Conservation (phyloP, 2,329 filamentous ascomycete species). For the Colletotrichum lentis region DNA sequence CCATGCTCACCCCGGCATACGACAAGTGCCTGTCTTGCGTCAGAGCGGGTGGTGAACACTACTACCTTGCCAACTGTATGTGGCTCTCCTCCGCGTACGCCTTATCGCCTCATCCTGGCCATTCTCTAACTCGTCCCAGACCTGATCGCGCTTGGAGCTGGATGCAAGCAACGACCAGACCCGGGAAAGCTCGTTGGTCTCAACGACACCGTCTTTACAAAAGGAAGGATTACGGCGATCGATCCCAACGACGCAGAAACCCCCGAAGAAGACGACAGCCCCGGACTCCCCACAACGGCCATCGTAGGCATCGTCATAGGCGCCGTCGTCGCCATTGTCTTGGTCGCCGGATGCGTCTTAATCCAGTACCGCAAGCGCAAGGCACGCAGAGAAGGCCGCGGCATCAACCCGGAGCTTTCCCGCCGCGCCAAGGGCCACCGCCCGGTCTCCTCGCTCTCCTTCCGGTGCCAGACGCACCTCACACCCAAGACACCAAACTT, state of each 20-base stretch:
- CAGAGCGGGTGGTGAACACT: slow-evolving; percentile 50
- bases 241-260: slow-evolving; percentile 44
- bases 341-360: slow-evolving; percentile 52
- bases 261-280: slow-evolving; percentile 25
- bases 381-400: slow-evolving; percentile 44
- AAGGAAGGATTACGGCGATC: slow-evolving; percentile 44
- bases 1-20: slow-evolving; percentile 47
- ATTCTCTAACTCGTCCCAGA: slow-evolving; percentile 46
- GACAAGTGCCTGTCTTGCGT: slow-evolving; percentile 58
- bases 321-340: slow-evolving; percentile 49
- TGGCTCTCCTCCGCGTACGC: neutral
- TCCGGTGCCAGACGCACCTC: slow-evolving; percentile 59
- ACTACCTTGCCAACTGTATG: slow-evolving; percentile 61
- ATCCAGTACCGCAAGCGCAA: slow-evolving; percentile 57
- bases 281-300: slow-evolving; percentile 48
- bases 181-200: slow-evolving; percentile 50
- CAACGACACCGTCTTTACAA: slow-evolving; percentile 57
- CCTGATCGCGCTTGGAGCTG: slow-evolving; percentile 60
- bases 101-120: neutral
- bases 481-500: slow-evolving; percentile 51
- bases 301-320: slow-evolving; percentile 57
- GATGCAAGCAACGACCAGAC: slow-evolving; percentile 58
- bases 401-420: slow-evolving; percentile 42
- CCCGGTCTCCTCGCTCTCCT: slow-evolving; percentile 58
- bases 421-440: slow-evolving; percentile 43